phyloP scores from a whole-genome alignment of 345 rosid species.

The Eucalyptus lansdowneana region DNA sequence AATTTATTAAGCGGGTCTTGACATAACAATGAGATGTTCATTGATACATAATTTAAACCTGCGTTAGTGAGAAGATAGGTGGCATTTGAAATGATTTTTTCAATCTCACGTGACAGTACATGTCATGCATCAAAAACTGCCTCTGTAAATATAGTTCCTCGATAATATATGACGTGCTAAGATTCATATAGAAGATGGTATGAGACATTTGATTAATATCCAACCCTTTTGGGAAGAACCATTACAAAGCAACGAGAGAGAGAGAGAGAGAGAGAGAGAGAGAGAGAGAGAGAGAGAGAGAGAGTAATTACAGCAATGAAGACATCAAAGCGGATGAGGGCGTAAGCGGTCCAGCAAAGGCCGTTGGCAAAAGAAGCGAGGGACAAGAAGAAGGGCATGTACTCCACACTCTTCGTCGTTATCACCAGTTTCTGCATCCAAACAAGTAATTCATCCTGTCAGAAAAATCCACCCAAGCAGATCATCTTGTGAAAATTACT shows the following conservation, averaged over 20 bases:
- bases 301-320: conserved; percentile 37
- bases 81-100: background rate
- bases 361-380: conserved; percentile 62
- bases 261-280: too few relatives aligned
- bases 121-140: background rate
- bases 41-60: background rate
- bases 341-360: conserved; percentile 55
- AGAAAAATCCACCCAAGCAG: background rate
- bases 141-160: background rate
- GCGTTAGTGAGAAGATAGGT: background rate
- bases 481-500: background rate
- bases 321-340: conserved; percentile 57
- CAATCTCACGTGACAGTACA: background rate
- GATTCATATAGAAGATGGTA: background rate
- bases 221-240: background rate
- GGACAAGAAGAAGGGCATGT: conserved; percentile 77
- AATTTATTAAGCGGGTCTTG: background rate
- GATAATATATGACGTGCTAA: background rate
- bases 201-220: background rate
- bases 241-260: background rate
- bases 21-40: background rate
- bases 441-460: background rate
- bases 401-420: conserved; percentile 74
- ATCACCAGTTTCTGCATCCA: conserved; percentile 68
- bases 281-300: background rate